Percentiles rank a stretch among this genome's conserved stretches.
Evolutionary conservation across 192 early-diverging fungal species (phyloP).

Genomic region (Podila epicladia): DNA sequence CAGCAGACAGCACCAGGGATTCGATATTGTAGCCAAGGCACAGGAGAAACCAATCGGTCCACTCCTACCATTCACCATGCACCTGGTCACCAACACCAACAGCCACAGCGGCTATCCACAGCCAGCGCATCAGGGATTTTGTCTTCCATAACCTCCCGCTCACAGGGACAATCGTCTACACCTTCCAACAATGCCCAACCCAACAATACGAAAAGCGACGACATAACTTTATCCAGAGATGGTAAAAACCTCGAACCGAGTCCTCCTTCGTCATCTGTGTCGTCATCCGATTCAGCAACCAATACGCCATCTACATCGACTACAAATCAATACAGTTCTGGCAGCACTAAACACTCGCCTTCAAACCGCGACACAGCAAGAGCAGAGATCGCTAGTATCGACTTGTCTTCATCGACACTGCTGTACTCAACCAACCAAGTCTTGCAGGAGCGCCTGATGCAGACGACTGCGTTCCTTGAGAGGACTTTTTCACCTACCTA

Average conservation of each 20-base stretch:
- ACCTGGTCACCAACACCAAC: background rate
- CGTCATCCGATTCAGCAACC: background rate
- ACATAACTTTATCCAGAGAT: too few relatives aligned
- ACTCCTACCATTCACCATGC: background rate
- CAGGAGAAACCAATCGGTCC: slow-evolving; percentile 17
- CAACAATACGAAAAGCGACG: too few relatives aligned
- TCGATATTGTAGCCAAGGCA: slow-evolving; percentile 23
- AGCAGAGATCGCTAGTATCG: slow-evolving; percentile 7
- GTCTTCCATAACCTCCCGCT: too few relatives aligned
- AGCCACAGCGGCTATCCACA: background rate
- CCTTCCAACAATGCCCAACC: too few relatives aligned
- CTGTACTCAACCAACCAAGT: slow-evolving; percentile 29
- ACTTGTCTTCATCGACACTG: slow-evolving; percentile 8
- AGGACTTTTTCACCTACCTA: slow-evolving; percentile 48
- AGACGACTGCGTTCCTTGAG: slow-evolving; percentile 35
- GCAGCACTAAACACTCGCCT: background rate
- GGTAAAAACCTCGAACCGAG: too few relatives aligned
- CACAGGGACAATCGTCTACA: too few relatives aligned
- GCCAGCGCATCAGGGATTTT: background rate
- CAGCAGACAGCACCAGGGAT: slow-evolving; percentile 10
- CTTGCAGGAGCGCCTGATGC: slow-evolving; percentile 18
- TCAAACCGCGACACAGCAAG: background rate
- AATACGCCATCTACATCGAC: background rate
- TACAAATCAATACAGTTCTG: background rate
- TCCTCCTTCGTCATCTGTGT: too few relatives aligned